A percentile compares a stretch with the other conserved stretches of the same genome.
Conservation (phyloP, 179 eudicot species). For the Kewa caespitosa region DNA sequence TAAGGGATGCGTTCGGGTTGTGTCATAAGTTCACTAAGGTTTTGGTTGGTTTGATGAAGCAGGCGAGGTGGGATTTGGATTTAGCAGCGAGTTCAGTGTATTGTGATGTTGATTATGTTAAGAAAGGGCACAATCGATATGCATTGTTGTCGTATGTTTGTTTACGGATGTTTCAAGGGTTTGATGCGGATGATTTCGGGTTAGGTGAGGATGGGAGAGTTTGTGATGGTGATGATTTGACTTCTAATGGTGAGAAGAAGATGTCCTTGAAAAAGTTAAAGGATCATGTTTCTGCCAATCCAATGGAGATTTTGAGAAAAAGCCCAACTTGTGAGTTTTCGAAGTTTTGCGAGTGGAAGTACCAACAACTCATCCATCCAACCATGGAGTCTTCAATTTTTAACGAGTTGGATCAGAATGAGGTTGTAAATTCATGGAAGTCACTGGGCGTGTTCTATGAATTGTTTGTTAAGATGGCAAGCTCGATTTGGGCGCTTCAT, state of each 20-base stretch:
- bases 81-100: conserved; percentile 64
- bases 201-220: conserved; percentile 29
- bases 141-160: conserved; percentile 78
- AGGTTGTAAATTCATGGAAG: conserved; percentile 69
- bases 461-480: conserved; percentile 75
- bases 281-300: conserved; percentile 58
- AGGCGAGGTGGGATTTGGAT: conserved; percentile 84
- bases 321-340: conserved; percentile 60
- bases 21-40: conserved; percentile 47
- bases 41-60: conserved; percentile 78
- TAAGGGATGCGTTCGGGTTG: conserved; percentile 50
- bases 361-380: conserved; percentile 75
- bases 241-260: conserved; percentile 26
- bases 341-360: conserved; percentile 72
- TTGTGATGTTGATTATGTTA: conserved; percentile 49
- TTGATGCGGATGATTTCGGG: conserved; percentile 55
- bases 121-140: conserved; percentile 63
- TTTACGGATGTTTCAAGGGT: conserved; percentile 73
- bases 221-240: conserved; percentile 28
- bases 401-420: conserved; percentile 52
- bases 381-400: conserved; percentile 84
- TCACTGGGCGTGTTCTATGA: conserved; percentile 75
- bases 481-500: conserved; percentile 86
- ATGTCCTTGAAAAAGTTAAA: conserved; percentile 48
- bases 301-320: conserved; percentile 67